Percentiles rank a stretch among this genome's conserved stretches.
These are phyloP conservation scores for Mycena belliarum DNA, from an alignment of 768 basidiomycete species.

Conservation along the genomic window DNA sequence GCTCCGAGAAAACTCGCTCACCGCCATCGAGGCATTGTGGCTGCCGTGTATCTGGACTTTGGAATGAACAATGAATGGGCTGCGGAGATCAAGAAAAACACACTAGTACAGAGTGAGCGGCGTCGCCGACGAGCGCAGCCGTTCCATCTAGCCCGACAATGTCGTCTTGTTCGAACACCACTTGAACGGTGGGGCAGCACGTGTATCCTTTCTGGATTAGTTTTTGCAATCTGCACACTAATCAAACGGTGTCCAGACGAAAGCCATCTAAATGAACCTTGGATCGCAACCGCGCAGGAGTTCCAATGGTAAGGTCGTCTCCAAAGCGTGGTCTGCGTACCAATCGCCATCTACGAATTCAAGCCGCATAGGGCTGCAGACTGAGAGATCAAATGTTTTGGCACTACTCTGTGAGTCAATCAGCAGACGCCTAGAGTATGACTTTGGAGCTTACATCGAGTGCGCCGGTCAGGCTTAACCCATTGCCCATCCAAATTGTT, in stretches of 20 bases:
- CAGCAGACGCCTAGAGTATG: background rate
- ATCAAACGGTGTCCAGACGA: background rate
- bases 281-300: slow-evolving; percentile 5
- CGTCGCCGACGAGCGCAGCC: slow-evolving; percentile 40
- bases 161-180: slow-evolving; percentile 18
- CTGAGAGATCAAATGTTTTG: slow-evolving; percentile 8
- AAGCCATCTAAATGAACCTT: background rate
- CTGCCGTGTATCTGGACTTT: slow-evolving; percentile 37
- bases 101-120: slow-evolving; percentile 44
- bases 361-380: background rate
- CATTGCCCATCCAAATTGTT: slow-evolving; percentile 14
- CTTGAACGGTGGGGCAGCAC: slow-evolving; percentile 9
- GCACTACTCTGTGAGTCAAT: background rate
- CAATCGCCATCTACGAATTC: background rate
- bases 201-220: slow-evolving; percentile 2
- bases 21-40: slow-evolving; percentile 45
- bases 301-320: background rate
- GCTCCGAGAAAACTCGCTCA: slow-evolving; percentile 11
- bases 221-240: background rate
- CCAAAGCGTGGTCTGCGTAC: background rate
- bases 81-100: background rate
- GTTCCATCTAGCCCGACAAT: slow-evolving; percentile 36
- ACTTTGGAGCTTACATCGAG: slow-evolving; percentile 1
- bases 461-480: slow-evolving; percentile 5
- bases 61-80: background rate